Evolutionary conservation across 2,329 filamentous ascomycete genomes (phyloP), one percentile per base, ranked within the genome.

Genomic region (Colletotrichum australisinense): DNA sequence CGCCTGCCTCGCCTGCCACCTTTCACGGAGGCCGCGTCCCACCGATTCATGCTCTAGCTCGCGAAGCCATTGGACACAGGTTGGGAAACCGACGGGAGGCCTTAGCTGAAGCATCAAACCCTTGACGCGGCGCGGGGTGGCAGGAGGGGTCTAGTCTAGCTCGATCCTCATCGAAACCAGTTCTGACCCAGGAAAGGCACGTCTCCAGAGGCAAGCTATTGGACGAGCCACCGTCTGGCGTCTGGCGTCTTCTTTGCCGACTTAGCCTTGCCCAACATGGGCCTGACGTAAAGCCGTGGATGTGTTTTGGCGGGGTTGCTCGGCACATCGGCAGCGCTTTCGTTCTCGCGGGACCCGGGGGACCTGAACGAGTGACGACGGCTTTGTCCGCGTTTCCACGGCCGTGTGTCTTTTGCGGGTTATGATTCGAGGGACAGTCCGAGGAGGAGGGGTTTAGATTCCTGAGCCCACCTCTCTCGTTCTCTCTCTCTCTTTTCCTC

Each of bases 301-400:
- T 53, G 60, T 19, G 46, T 26, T 64, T 52, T 65, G 55, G 66
- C 46, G 67, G 70, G 66, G 66, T n/a, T 26, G 32, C 59, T 59
- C 70, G 67, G 70, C 24, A 70, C 26, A 57, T 62, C 70, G 60
- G 70, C 66, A 73, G 66, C 59, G 42, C 30, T 42, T 42, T 42
- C 46, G 58, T 5, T 19, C n/a, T 6, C 7, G 56, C 26, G 12
- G 46, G 46, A 52, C 5, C 14, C 8, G 42, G 42, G 19, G 16
- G 8, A 49, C 19, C 38, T 42, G 38, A 42, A 42, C n/a, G 11
- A 52, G 14, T 42, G 38, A 42, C n/a, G 11, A 52, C 42, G 42
- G 28, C 60, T 53, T 52, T 22, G 16, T 53, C 60, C 60, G 60
- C 46, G 60, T 22, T 49, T n/a, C 46, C 60, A 9, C 11, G n/a